phyloP scores from a whole-genome alignment of 257 asterid genomes.

The Echium plantagineum region DNA sequence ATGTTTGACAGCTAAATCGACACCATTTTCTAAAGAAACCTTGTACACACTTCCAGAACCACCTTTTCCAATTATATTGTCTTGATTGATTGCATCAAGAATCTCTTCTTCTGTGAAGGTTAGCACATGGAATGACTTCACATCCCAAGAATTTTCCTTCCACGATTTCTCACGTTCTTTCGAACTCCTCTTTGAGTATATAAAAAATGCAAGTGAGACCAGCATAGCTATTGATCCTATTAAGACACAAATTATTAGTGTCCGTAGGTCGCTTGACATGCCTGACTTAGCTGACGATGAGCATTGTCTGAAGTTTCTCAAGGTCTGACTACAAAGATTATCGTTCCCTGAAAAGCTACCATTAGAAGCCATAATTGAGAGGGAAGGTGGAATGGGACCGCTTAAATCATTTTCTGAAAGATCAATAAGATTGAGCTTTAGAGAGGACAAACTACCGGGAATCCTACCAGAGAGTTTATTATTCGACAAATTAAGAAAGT shows the following conservation, averaged over 20 bases:
- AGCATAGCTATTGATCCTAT: neutral
- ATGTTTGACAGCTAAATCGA: slow-evolving; percentile 7
- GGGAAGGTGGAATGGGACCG: slow-evolving; percentile 11
- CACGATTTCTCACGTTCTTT: slow-evolving; percentile 1
- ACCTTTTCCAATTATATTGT: slow-evolving; percentile 7
- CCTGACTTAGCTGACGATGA: neutral
- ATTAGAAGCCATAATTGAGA: slow-evolving; percentile 6
- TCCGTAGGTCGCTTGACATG: neutral
- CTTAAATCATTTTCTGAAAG: slow-evolving; percentile 15
- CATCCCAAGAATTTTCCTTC: slow-evolving; percentile 8
- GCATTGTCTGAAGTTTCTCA: slow-evolving; percentile 5
- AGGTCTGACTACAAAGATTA: slow-evolving; percentile 14
- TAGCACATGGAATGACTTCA: slow-evolving; percentile 8
- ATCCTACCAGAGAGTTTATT: slow-evolving; percentile 13
- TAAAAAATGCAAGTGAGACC: neutral
- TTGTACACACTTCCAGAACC: slow-evolving; percentile 8
- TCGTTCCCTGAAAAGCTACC: slow-evolving; percentile 13
- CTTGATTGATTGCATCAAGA: slow-evolving; percentile 4
- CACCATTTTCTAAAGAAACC: neutral
- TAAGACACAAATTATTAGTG: neutral
- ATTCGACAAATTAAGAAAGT: slow-evolving; percentile 15
- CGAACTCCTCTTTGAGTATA: slow-evolving; percentile 1
- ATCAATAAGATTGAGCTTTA: slow-evolving; percentile 13
- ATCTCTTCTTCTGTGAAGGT: slow-evolving; percentile 9
- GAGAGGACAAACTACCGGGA: slow-evolving; percentile 9